Evolutionary conservation across 2,329 filamentous ascomycete genomes (phyloP).

Genomic region (Parastagonospora nodorum): DNA sequence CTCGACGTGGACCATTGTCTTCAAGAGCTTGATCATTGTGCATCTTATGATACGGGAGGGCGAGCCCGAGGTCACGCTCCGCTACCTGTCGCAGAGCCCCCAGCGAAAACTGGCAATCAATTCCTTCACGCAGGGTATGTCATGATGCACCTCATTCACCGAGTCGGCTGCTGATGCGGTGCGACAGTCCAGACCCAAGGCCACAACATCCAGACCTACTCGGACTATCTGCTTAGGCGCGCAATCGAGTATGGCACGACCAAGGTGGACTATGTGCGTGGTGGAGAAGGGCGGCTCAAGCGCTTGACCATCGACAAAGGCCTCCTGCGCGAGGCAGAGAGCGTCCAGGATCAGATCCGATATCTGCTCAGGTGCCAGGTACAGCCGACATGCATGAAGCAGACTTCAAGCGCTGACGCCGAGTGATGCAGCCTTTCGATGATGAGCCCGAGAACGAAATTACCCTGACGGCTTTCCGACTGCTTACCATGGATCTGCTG

Average conservation of each 20-base stretch:
- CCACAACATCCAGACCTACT: slow-evolving; percentile 90
- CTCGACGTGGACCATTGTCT: slow-evolving; percentile 99
- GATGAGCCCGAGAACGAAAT: slow-evolving; percentile 96
- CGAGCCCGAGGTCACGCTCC: slow-evolving; percentile 82
- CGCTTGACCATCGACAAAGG: slow-evolving; percentile 89
- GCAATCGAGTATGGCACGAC: slow-evolving; percentile 82
- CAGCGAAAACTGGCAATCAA: slow-evolving; percentile 80
- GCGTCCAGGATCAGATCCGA: slow-evolving; percentile 84
- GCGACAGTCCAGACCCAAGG: slow-evolving; percentile 90
- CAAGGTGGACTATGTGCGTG: slow-evolving; percentile 86
- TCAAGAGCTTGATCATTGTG: slow-evolving; percentile 94
- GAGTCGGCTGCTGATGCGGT: slow-evolving; percentile 45
- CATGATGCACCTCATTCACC: too few species aligned
- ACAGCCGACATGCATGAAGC: slow-evolving; percentile 39
- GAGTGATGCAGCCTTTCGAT: slow-evolving; percentile 70
- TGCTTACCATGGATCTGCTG: slow-evolving; percentile 87
- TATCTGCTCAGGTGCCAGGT: slow-evolving; percentile 90
- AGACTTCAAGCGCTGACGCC: slow-evolving; percentile 1
- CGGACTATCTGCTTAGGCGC: slow-evolving; percentile 82
- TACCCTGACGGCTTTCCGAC: slow-evolving; percentile 87
- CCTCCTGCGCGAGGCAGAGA: slow-evolving; percentile 86
- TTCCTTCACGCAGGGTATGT: slow-evolving; percentile 86
- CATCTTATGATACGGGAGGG: slow-evolving; percentile 98
- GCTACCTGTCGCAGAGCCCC: slow-evolving; percentile 81
- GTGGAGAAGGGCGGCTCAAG: slow-evolving; percentile 81